Conservation (phyloP, 2,329 filamentous ascomycete genomes). For the Aspergillus sp. region DNA sequence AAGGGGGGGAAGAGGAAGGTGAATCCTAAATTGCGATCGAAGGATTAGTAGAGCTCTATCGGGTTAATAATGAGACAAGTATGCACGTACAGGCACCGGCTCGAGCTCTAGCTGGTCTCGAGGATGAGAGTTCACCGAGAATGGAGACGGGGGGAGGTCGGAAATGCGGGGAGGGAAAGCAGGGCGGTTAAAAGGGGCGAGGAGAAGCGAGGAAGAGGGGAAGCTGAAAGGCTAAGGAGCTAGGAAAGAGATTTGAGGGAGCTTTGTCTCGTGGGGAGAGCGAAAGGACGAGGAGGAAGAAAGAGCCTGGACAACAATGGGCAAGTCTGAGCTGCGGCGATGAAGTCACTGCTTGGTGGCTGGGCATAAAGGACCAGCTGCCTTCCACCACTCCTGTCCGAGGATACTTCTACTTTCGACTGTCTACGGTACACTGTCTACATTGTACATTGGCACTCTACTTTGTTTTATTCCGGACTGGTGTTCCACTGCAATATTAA, state of each 20-base stretch:
- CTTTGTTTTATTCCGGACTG: background rate
- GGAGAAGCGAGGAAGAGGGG: background rate
- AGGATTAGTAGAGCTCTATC: background rate
- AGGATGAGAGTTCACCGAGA: background rate
- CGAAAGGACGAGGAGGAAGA: slow-evolving; percentile 7
- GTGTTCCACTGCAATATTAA: background rate
- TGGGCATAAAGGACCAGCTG: background rate
- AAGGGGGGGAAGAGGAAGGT: background rate
- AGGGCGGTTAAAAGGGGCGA: slow-evolving; percentile 2
- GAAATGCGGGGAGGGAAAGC: slow-evolving; percentile 6
- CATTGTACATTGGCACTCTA: too few species aligned
- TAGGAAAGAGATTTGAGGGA: slow-evolving; percentile 9
- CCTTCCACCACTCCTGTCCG: too few species aligned
- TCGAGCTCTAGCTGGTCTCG: background rate
- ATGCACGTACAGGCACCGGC: background rate
- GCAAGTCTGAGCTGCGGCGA: background rate
- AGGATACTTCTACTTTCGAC: too few species aligned
- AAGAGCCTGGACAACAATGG: background rate
- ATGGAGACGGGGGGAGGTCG: background rate
- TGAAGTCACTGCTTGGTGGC: slow-evolving; percentile 13
- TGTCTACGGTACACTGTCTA: too few species aligned
- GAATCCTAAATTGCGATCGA: background rate
- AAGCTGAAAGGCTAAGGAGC: slow-evolving; percentile 7
- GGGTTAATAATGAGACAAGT: background rate
- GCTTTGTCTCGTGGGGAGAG: slow-evolving; percentile 10